Base-by-base conservation (phyloP, 805 yeast genomes). In the Torulaspora indica region DNA sequence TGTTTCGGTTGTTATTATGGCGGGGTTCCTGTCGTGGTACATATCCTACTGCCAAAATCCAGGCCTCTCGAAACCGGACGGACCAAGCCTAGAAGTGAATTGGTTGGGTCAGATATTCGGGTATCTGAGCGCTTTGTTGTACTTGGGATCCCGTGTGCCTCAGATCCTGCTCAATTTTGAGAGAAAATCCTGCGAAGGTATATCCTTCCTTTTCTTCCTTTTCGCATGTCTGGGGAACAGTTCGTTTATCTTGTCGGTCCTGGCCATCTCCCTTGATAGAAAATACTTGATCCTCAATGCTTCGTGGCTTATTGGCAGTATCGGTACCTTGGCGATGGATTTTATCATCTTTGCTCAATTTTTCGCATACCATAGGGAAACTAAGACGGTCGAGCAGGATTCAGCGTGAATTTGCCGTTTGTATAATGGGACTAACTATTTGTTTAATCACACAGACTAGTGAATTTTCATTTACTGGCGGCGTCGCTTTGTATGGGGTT, bases 211-310 rank as follows among this genome's bases (percentile, higher is more conserved):
- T 73, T 91, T 93, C 67, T 91, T 91, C 68, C 69, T 93, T 17
- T 91, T 93, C 73, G 98, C 98, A 15, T 89, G 96, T 63, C 70
- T 91, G 45, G 98, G 98, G 37, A 93, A 91, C 63, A 71, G 86
- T 58, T 87, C 96, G 0, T 93, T 89, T 56, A 96, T 93, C 32
- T 75, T 86, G 10, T 84, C 95, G 8, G 91, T 91, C 42, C 69
- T 91, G 39, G 77, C 85, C 35, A 82, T 85, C 33, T 86, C 88
- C 52, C 70, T 81, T 38, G 81, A 87, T 42, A 71, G 73, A 57
- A 73, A 78, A 49, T 91, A 88, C 54, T 60, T 91, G 25, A 60
- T 85, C 52, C 81, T 93, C 39, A 95, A 93, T 64, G 78, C 91
- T 1, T 82, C 95, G 18, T 91, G 98, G 98, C 71, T 91, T 45